Evolutionary conservation across 2,329 filamentous ascomycete species (phyloP), one percentile per base, ranked within the genome.

Genomic region (Camptophora hylomeconis): DNA sequence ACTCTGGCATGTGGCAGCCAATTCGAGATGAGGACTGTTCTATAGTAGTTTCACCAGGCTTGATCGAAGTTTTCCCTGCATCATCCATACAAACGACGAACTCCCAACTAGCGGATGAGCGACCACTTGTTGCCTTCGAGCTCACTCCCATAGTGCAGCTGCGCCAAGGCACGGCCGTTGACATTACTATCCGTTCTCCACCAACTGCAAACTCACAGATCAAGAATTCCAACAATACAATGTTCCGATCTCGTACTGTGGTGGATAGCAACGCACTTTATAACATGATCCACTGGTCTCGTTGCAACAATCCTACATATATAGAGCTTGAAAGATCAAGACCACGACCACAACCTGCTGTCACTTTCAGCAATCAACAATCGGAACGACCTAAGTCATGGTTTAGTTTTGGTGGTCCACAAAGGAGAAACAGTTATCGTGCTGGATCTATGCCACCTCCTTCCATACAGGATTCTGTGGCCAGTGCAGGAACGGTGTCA

Each of bases 241-340:
- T 92, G 63, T 89, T 95, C 67, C 78, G 89, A 22, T 82, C 82
- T 26, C 65, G 76, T 22, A 80, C 70, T 25, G 66, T 74, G 2
- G 67, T 73, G 23, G 87, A 94, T 37, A 92, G 86, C 48, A 75
- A 80, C 40, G 67, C 70, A 19, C 65, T 98, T 4, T 98, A 94
- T 54, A 70, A 70, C 46, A 71, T 87, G 23, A 86, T 95, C 37
- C 92, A 95, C 53, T 69, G 80, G 36, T 76, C 86, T 12, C 79
- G 89, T 26, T 80, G 93, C 50, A 82, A 93, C 56, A 94, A 95
- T 50, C 78, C 83, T 30, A 87, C 84, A 31, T 94, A 87, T 57
- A 84, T 80, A 62, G 50, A 76, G 53, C 42, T 84, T 62, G 69
- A 82, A 64, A 66, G 80, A 60, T 58, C 92, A 65, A 60, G 82